A percentile compares a stretch with the other conserved stretches of the same genome.
Conservation (phyloP, 2,329 filamentous ascomycete genomes). For the Penicillium sp. region DNA sequence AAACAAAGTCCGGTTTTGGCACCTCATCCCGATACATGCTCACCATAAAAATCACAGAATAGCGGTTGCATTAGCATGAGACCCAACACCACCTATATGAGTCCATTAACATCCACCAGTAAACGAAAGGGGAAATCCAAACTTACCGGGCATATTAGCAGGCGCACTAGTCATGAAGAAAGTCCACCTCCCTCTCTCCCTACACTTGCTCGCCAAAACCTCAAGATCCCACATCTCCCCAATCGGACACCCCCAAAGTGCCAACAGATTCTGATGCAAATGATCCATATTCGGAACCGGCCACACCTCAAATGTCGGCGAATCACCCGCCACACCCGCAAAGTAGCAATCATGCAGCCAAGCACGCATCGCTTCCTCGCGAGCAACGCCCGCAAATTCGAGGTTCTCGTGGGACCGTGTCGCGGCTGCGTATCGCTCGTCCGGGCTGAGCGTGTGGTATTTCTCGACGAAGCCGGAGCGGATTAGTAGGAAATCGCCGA, state of each 20-base stretch:
- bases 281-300: constrained; percentile 46
- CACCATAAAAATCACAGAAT: constrained; percentile 23
- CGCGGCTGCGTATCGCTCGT: constrained; percentile 33
- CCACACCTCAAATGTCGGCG: constrained; percentile 63
- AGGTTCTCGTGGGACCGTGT: constrained; percentile 39
- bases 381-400: constrained; percentile 51
- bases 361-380: constrained; percentile 56
- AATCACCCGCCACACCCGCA: constrained; percentile 63
- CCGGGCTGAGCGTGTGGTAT: constrained; percentile 49
- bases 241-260: constrained; percentile 46
- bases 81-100: constrained; percentile 30
- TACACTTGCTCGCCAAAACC: constrained; percentile 34
- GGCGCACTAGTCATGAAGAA: constrained; percentile 47
- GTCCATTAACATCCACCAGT: constrained; percentile 1
- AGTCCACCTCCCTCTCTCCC: constrained; percentile 37
- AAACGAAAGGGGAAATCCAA: background rate
- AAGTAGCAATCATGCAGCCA: constrained; percentile 72
- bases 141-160: constrained; percentile 41
- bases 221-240: constrained; percentile 50
- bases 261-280: constrained; percentile 43
- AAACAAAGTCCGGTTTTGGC: too few species aligned
- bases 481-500: constrained; percentile 66
- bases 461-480: constrained; percentile 62
- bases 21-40: too few species aligned
- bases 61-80: constrained; percentile 35